phyloP scores from a whole-genome alignment of 805 yeast species.

The Lachancea quebecensis region DNA sequence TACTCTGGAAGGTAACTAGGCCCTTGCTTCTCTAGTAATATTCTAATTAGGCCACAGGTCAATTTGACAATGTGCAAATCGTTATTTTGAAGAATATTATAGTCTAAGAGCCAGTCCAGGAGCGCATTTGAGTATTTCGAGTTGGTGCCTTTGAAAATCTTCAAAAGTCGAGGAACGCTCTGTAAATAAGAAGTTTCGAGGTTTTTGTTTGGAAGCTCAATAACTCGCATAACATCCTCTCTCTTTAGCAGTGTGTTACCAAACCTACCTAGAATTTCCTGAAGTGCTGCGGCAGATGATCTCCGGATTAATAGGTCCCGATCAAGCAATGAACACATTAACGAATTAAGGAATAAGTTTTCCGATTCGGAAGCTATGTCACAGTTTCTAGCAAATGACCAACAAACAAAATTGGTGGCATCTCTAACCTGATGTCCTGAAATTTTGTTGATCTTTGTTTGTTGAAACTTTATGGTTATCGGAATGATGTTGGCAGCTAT shows the following conservation, averaged over 20 bases:
- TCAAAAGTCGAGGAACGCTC: constrained; percentile 30
- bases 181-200: constrained; percentile 35
- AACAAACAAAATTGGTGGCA: constrained; percentile 74
- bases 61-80: constrained; percentile 11
- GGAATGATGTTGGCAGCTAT: constrained; percentile 33
- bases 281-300: constrained; percentile 81
- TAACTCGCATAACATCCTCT: constrained; percentile 35
- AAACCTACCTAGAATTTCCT: constrained; percentile 76
- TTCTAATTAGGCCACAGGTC: neutral
- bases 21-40: neutral
- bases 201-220: constrained; percentile 55
- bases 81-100: constrained; percentile 15
- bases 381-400: constrained; percentile 55
- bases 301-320: constrained; percentile 66
- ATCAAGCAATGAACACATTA: constrained; percentile 59
- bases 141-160: constrained; percentile 14
- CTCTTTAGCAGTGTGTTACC: constrained; percentile 28
- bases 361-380: constrained; percentile 6
- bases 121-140: constrained; percentile 19
- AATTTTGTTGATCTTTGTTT: constrained; percentile 42
- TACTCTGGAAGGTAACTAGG: neutral
- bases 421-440: constrained; percentile 72
- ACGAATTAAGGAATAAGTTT: constrained; percentile 32
- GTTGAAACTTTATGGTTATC: constrained; percentile 50
- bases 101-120: constrained; percentile 20